Conservation (phyloP, 2,329 filamentous ascomycete species). For the Venturia asperata region DNA sequence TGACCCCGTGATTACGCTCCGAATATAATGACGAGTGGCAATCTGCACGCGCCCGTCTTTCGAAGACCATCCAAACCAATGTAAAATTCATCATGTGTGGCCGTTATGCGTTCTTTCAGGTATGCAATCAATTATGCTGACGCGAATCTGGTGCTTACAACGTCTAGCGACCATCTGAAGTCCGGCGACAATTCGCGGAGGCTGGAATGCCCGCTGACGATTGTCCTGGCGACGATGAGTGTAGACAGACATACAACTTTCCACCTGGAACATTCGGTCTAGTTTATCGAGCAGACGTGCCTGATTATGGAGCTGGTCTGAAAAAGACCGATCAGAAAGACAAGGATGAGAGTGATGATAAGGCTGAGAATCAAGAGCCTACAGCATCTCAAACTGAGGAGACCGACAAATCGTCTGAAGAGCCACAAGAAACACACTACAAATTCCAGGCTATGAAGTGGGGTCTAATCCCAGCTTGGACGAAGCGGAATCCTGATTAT, state of each 20-base stretch:
- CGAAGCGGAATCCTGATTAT: constrained; percentile 74
- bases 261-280: constrained; percentile 79
- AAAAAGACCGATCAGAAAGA: constrained; percentile 20
- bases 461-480: constrained; percentile 93
- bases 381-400: constrained; percentile 19
- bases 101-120: constrained; percentile 57
- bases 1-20: neutral
- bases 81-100: constrained; percentile 52
- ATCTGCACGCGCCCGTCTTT: neutral
- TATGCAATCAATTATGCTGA: constrained; percentile 31
- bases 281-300: constrained; percentile 72
- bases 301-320: constrained; percentile 51
- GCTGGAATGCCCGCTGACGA: constrained; percentile 67
- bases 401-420: constrained; percentile 20
- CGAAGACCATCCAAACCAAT: neutral
- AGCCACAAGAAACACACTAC: constrained; percentile 49
- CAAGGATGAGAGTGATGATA: constrained; percentile 24
- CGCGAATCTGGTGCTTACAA: neutral
- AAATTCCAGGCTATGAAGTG: constrained; percentile 92
- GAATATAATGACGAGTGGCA: neutral
- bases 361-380: constrained; percentile 22
- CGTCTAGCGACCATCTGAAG: constrained; percentile 63
- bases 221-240: constrained; percentile 61
- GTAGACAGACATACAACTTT: constrained; percentile 82
- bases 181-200: constrained; percentile 65